Evolutionary conservation across 495 filamentous ascomycete species (phyloP), one percentile per base, ranked within the genome.

Genomic region (Aspergillus indologenus): DNA sequence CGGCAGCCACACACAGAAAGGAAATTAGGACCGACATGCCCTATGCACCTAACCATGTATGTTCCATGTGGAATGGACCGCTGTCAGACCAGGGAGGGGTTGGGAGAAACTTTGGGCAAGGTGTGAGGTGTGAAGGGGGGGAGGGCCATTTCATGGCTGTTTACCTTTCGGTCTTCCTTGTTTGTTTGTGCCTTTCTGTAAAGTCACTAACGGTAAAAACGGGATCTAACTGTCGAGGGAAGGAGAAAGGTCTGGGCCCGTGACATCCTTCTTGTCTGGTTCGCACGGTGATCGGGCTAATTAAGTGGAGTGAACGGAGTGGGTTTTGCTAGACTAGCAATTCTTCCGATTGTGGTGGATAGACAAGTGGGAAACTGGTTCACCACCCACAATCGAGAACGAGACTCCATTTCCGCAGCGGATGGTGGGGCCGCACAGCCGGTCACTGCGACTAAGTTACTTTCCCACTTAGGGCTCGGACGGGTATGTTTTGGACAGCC

Each of bases 351-450:
- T 5, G 19, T 40, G 45, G 45, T 48, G 22, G 9, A 17, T 17
- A 23, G 54, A 15, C 24, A 18, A 14, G 48, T 22, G 29, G 19
- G 21, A n/a, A 53, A 8, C 26, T 53, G 22, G 24, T 22, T 23
- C 42, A 45, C 45, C 18, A 40, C 1, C 47, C 29, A 48, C 43
- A 34, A 42, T 56, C 42, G 24, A 46, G n/a, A 31, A 29, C 57
- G 22, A 40, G n/a, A 45, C 48, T 56, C 24, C 53, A 34, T 43
- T 18, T 61, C 60, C 57, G 54, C 58, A n/a, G 49, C 72, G 72
- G 72, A 68, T 71, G 67, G 72, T 71, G 72, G 72, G 72, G 70
- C 72, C 72, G 72, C 46, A 54, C 31, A 50, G 23, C 62, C 59
- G 62, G 62, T 59, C 59, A 56, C 51, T 23, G 17, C 56, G 57